Evolutionary conservation across 1,284 basidiomycete species (phyloP), one percentile per base, ranked within the genome.

Genomic region (Ganoderma sinense): DNA sequence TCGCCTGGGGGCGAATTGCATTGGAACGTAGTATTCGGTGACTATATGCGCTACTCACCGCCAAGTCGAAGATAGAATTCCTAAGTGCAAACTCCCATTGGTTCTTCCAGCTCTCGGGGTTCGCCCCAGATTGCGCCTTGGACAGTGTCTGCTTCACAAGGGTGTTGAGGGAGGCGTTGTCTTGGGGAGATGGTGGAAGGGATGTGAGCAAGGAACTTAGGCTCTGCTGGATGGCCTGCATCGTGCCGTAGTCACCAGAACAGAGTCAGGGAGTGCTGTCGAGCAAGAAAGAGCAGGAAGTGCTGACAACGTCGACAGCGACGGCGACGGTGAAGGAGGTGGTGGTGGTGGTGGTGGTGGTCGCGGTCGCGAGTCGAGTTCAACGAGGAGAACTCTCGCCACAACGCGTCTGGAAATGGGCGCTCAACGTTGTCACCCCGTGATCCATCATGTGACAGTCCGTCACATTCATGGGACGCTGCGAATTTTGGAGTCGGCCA

Each of bases 1-100:
- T 89, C 48, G 82, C 82, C 92, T 94, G 75, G 29, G 16, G 2
- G 36, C 53, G 65, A 41, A 31, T 16, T 43, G 20, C 58, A 40
- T 45, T 16, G 55, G 40, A 48, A 59, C n/a, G 66, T 43, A 39
- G 68, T 18, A 62, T 23, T 55, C 51, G 16, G 41, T 23, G 16
- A 36, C 23, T 13, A 23, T 43, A 29, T 23, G 20, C 23, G 5
- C 33, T 7, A 41, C 90, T 73, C 75, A 94, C 93, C 53, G 91
- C 91, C 67, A 93, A 83, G 26, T 81, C 81, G 76, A 92, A 91
- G 45, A 94, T 84, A 77, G 91, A 90, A 71, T 88, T 88, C 81
- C 87, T 88, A 53, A 94, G 80, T 55, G 89, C 80, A 74, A 87
- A 88, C 75, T 94, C 93, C 93, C 93, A 94, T 75, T 89, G 89